Base-by-base conservation (phyloP, 2,329 filamentous ascomycete genomes). In the Dothideomycetidae sp. region DNA sequence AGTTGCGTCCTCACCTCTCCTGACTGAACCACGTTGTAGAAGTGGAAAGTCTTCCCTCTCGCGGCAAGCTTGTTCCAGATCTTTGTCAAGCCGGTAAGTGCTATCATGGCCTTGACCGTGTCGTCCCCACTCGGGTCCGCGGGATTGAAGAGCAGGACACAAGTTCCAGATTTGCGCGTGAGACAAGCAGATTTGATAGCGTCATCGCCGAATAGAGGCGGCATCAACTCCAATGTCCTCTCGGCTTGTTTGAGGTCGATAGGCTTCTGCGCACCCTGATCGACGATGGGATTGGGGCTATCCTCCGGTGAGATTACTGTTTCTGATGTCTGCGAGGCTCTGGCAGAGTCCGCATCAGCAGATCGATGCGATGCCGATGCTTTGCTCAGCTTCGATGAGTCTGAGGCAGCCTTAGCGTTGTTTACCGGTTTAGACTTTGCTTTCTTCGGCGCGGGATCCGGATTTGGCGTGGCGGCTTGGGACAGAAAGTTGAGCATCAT, bases 401-500 rank as follows among this genome's bases (percentile, higher is more conserved):
- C 56, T 38, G 61, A 66, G 10, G 60, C 54, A 4, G 64, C 56
- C 41, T 63, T 53, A 43, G 63, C 63, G 42, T 61, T 63, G 44
- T 66, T 55, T 14, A 59, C 56, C 2, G 52, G 49, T 5, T 53
- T 42, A 50, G 67, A 63, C 46, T 63, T 63, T 37, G 61, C 57
- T 43, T 60, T 61, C 23, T 64, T 48, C 0, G 73, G 66, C 13
- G 74, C 70, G 12, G 80, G 75, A 46, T 86, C 81, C 1, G 79
- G 76, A 58, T 93, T 93, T 1, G 88, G 85, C 31, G 73, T 56
- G 1, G 78, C 82, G 19, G 70, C 75, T 58, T 92, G 78, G 2
- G 78, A 80, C 30, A 98, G 67, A 62, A 96, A 98, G 29, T 76
- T 67, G 42, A 86, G 66, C 58, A 98, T 79, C 21, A 26, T 7